Base-by-base conservation (phyloP, 2,329 filamentous ascomycete species). In the Aspergillus pseudoterreus region DNA sequence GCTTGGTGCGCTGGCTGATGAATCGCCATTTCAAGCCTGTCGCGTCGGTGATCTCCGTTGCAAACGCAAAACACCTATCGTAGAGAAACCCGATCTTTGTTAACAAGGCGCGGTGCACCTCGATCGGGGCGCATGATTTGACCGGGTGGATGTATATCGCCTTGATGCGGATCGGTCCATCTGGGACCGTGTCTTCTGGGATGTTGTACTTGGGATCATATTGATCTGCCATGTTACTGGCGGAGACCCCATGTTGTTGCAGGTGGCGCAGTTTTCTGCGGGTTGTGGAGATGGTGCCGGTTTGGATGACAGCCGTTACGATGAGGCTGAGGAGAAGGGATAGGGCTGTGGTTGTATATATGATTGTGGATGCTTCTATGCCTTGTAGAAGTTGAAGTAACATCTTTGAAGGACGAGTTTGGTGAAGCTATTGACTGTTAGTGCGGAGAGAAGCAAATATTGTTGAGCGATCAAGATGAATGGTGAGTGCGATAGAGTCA, bases 1-100 rank as follows among this genome's bases (percentile, higher is more conserved):
- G 60, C 32, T 61, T 62, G 2, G 60, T 62, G 17, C 60, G 59
- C 46, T 63, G 60, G 41, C 59, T 60, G 51, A 63, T 59, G 9
- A 62, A 60, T n/a, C 57, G 54, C 60, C 60, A 63, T 36, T 53
- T 52, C 4, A 45, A 43, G 21, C 17, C 4, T 27, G 6, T 38
- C 5, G 24, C 21, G 4, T 50, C 19, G 21, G 19, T 32, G 1
- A 2, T 32, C 12, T 60, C 59, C 4, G 55, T 50, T 15, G 59
- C 59, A 4, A 62, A 27, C 5, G 53, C 53, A 19, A 62, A 62
- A 35, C 54, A 62, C 47, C 59, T 43, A 43, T 62, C 59, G 21
- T 56, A 62, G 38, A 55, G 50, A 35, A 62, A 59, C 6, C 59
- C 59, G 8, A 52, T 53, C 41, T 62, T 62, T 22, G 54, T 57